Base-by-base conservation (phyloP, 495 filamentous ascomycete genomes). In the Saxophila tyrrhenica region DNA sequence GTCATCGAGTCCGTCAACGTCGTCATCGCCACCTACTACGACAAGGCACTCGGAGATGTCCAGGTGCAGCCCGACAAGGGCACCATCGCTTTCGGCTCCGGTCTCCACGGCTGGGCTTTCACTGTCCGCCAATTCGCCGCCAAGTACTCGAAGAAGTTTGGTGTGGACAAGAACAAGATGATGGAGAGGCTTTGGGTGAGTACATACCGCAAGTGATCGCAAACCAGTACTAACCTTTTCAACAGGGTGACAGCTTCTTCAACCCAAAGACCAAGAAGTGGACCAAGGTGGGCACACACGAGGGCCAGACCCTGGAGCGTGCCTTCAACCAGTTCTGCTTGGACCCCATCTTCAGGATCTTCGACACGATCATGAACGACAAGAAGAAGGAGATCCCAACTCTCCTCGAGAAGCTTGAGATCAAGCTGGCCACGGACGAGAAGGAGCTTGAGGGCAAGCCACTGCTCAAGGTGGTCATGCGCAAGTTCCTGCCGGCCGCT, bases 201-300 rank as follows among this genome's bases (percentile, higher is more conserved):
- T 16, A 42, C 7, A 46, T 47, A 3, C 8, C 38, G n/a, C 44
- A 19, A 20, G 11, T 15, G 15, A 24, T 32, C 17, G 16, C 21
- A 15, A 17, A 56, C 7, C 24, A 39, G 13, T 1, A 25, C 57
- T 62, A 51, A 62, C 56, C 41, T 38, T 23, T 52, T 9, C 21
- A 25, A 42, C 52, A 88, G 83, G 92, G 92, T 66, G 94, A 99
- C 83, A 96, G 88, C 78, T 99, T 83, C 80, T 97, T 99, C 85
- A 97, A 97, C 79, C 87, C 92, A 56, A 82, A 86, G 72, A 99
- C 92, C 79, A 99, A 96, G 86, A 99, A 99, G 82, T 99, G 92
- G 92, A 88, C 89, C 68, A 99, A 83, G 75, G 79, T 74, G 62
- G 74, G 73, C 55, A 85, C 78, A 59, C 73, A 84, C 64, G 91